Evolutionary conservation across 192 early-diverging fungal species (phyloP), one percentile per base, ranked within the genome.

Genomic region (Mortierella hygrophila): DNA sequence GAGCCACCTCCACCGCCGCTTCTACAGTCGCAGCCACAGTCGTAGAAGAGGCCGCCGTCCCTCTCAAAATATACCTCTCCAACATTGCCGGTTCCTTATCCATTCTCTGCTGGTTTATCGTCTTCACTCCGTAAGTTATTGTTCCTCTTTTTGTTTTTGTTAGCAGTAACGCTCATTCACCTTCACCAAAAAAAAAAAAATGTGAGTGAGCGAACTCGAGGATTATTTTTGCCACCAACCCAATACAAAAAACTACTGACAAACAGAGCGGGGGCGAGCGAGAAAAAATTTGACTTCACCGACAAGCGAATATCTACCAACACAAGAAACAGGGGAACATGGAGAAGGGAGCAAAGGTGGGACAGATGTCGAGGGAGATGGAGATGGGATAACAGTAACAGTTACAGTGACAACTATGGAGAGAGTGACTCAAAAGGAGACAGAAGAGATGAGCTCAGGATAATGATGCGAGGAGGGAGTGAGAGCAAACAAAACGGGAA

Each of bases 71-170:
- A 65, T 40, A 88, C 46, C 74, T 87, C n/a, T 94, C 93, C 29
- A 88, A 89, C 72, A 68, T 93, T 32, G 84, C 89, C 40, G 96
- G 95, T 42, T 94, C 93, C 74, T 52, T 95, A 20, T 95, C 94
- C 46, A 92, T 95, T 38, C 82, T 74, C 9, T 94, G 95, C 82
- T 97, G 96, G 96, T 85, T 97, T 46, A 91, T 96, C 10, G 96
- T 97, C 72, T 95, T 95, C 90, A 91, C 93, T 60, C 96, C 96
- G 93, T 94, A 90, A 89, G 88, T 92, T 21, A 70, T 42, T 26
- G 23, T 70, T 37, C 23, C 44, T 75, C 6, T 11, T 37, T 68
- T 18, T n/a, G n/a, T n/a, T 65, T 38, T 38, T 40, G n/a, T 75
- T 15, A 38, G 29, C 26, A 13, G 42, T 6, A 47, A 29, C 13